Evolutionary conservation across 768 basidiomycete species (phyloP).

Genomic region (Leccinum fibrillosum): DNA sequence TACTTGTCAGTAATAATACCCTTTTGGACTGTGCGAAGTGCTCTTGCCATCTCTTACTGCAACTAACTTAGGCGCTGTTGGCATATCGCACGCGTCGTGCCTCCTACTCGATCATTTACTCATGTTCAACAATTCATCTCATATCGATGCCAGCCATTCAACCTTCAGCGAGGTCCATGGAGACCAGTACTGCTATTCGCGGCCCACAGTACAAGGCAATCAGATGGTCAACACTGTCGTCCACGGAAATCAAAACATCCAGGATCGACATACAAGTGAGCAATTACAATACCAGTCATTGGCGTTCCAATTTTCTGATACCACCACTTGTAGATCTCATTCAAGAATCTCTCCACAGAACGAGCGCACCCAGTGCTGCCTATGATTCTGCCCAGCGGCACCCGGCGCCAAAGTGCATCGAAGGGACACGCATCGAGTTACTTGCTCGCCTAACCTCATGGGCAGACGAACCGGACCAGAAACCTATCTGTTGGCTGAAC

Average conservation of each 20-base stretch:
- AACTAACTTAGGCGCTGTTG: no score
- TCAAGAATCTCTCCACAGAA: conserved; percentile 8
- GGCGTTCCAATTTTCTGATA: not conserved
- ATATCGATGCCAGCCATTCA: conserved; percentile 12
- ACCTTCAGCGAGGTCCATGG: conserved; percentile 16
- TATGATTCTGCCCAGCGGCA: conserved; percentile 10
- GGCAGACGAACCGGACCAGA: conserved; percentile 8
- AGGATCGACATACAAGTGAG: conserved; percentile 9
- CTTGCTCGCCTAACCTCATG: conserved; percentile 15
- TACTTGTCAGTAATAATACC: no score
- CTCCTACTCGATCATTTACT: no score
- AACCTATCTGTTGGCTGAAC: conserved; percentile 20
- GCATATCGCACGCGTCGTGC: no score
- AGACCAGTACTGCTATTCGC: conserved; percentile 11
- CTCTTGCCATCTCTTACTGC: no score
- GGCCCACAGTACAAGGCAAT: conserved; percentile 9
- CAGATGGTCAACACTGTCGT: conserved; percentile 9
- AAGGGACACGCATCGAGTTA: conserved; percentile 21
- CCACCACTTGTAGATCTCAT: conserved; percentile 8
- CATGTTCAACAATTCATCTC: not conserved
- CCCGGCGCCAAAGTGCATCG: conserved; percentile 21
- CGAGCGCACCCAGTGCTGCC: conserved; percentile 18
- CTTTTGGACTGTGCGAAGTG: no score
- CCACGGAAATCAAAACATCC: conserved; percentile 18
- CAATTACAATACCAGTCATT: not conserved